Conservation (phyloP, 2,329 filamentous ascomycete species). For the Paramyrothecium roridum region DNA sequence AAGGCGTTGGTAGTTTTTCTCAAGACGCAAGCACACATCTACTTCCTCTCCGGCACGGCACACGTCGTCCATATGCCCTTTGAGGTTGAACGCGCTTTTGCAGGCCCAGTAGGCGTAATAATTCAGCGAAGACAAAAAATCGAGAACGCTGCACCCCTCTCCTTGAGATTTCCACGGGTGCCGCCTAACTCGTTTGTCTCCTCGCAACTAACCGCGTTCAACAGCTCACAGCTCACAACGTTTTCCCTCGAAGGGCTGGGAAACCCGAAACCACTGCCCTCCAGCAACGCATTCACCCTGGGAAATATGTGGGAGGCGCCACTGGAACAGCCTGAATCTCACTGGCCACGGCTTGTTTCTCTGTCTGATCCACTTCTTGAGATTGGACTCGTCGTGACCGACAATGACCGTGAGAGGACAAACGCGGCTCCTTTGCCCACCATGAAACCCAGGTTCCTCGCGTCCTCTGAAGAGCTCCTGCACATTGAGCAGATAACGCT, state of each 20-base stretch:
- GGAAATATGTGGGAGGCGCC: constrained; percentile 58
- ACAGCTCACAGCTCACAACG: constrained; percentile 46
- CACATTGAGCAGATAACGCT: constrained; percentile 71
- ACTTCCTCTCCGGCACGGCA: constrained; percentile 82
- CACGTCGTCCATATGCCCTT: constrained; percentile 94
- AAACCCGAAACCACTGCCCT: constrained; percentile 50
- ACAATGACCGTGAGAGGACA: constrained; percentile 37
- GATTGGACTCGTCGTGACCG: constrained; percentile 74
- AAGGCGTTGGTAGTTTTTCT: constrained; percentile 86
- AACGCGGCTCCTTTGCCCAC: constrained; percentile 27
- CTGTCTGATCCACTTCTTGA: constrained; percentile 84
- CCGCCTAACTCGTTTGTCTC: constrained; percentile 83
- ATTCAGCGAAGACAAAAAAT: constrained; percentile 73
- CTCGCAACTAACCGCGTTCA: constrained; percentile 57
- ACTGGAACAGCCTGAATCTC: constrained; percentile 49
- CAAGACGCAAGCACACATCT: constrained; percentile 88
- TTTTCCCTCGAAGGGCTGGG: constrained; percentile 58
- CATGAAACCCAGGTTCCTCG: constrained; percentile 56
- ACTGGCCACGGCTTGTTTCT: constrained; percentile 75
- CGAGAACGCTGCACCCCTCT: constrained; percentile 46
- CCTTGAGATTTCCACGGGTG: constrained; percentile 56
- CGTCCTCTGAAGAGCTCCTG: constrained; percentile 76
- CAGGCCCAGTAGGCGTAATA: constrained; percentile 78
- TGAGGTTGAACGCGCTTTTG: constrained; percentile 83
- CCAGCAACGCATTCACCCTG: constrained; percentile 50